phyloP scores from a whole-genome alignment of 495 filamentous ascomycete genomes.

The Xylaria castorea region DNA sequence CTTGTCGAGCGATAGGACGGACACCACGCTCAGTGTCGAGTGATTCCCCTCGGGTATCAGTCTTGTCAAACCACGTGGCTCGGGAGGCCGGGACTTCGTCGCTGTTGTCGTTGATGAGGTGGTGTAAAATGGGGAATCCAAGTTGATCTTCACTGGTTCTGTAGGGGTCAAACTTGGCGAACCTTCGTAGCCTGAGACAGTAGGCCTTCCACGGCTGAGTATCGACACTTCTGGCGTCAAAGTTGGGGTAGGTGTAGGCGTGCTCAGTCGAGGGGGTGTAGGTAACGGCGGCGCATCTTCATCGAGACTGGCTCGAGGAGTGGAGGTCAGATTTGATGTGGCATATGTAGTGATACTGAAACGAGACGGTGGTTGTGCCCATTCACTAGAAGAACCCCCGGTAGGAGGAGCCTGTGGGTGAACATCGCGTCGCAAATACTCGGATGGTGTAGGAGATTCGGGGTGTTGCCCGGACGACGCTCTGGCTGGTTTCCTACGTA shows the following conservation, averaged over 20 bases:
- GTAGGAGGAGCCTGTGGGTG: slow-evolving; percentile 27
- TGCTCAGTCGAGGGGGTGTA: slow-evolving; percentile 38
- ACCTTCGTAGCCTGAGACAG: slow-evolving; percentile 35
- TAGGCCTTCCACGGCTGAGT: slow-evolving; percentile 47
- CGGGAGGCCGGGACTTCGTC: slow-evolving; percentile 24
- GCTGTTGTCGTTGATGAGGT: slow-evolving; percentile 14
- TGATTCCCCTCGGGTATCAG: slow-evolving; percentile 12
- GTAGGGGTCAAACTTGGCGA: slow-evolving; percentile 26
- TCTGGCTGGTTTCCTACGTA: slow-evolving; percentile 51
- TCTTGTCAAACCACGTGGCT: slow-evolving; percentile 30
- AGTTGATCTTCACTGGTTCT: slow-evolving; percentile 38
- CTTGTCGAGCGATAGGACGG: slow-evolving; percentile 55
- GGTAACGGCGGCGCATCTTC: slow-evolving; percentile 47
- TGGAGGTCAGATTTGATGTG: slow-evolving; percentile 58
- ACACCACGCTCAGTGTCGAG: slow-evolving; percentile 21
- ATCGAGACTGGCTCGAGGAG: slow-evolving; percentile 62
- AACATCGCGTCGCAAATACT: slow-evolving; percentile 44
- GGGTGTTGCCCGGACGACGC: slow-evolving; percentile 36
- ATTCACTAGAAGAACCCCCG: slow-evolving; percentile 38
- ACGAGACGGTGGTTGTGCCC: slow-evolving; percentile 66
- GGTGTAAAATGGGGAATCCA: slow-evolving; percentile 37
- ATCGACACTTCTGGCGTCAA: slow-evolving; percentile 35
- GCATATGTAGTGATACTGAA: slow-evolving; percentile 78
- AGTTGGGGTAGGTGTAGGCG: slow-evolving; percentile 30
- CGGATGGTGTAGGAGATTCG: slow-evolving; percentile 46